Evolutionary conservation across 352 stramenopile species (phyloP).

Genomic region (Plasmopara muralis): DNA sequence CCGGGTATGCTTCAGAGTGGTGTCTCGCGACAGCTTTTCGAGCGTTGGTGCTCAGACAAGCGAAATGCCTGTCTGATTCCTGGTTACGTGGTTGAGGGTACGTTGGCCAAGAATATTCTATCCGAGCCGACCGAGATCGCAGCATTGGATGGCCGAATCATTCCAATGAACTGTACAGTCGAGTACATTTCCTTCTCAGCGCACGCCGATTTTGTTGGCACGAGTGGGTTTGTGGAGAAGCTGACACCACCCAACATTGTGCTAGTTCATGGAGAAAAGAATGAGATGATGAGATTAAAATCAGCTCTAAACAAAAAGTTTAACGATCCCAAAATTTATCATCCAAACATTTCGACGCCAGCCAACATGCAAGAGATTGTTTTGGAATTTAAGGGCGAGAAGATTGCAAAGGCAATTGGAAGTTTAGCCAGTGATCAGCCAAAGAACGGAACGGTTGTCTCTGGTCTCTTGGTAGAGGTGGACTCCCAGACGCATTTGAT

Average conservation of each 20-base stretch:
- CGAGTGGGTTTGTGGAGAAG: constrained; percentile 93
- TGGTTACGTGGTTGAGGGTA: constrained; percentile 98
- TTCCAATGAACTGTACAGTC: constrained; percentile 93
- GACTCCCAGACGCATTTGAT: constrained; percentile 83
- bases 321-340: constrained; percentile 80
- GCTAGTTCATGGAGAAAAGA: constrained; percentile 96
- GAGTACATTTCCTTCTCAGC: constrained; percentile 98
- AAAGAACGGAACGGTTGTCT: constrained; percentile 74
- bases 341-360: constrained; percentile 73
- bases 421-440: constrained; percentile 59
- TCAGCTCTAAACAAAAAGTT: constrained; percentile 88
- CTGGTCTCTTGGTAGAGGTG: constrained; percentile 77
- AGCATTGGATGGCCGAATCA: constrained; percentile 88
- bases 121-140: constrained; percentile 94
- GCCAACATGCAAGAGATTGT: constrained; percentile 87
- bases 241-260: constrained; percentile 92
- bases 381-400: constrained; percentile 83
- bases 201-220: constrained; percentile 97
- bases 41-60: constrained; percentile 96
- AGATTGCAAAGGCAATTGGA: constrained; percentile 84
- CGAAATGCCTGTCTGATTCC: constrained; percentile 99
- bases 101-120: constrained; percentile 96
- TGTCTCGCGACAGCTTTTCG: constrained; percentile 96
- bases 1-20: constrained; percentile 98
- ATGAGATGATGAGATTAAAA: constrained; percentile 96